Base-by-base conservation (phyloP, 306 rosid genomes). In the Prunus fruticosa region DNA sequence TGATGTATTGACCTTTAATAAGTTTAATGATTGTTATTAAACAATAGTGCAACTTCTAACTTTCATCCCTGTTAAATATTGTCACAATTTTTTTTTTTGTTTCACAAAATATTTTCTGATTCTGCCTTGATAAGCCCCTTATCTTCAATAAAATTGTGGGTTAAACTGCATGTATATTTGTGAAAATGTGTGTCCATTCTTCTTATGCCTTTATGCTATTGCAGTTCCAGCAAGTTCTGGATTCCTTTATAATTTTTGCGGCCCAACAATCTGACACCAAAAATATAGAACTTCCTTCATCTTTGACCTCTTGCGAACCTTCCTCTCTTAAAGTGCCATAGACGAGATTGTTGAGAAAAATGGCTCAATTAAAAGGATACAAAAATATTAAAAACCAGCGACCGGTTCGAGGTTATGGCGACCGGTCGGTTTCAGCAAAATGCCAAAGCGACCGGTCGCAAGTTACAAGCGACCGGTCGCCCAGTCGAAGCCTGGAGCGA, bases 201-300 rank as follows among this genome's bases (percentile, higher is more conserved):
- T 64, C 38, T 82, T 43, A 74, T 74, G 82, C 72, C 67, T 80
- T 80, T 18, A 30, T 70, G 71, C 77, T 79, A 73, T 71, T 91
- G 96, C 88, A 94, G 98, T 87, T 94, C 69, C 98, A 94, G 88
- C 96, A 94, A 87, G 83, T 84, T 74, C 77, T 94, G 83, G 98
- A 94, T 84, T 87, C 95, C 64, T 92, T 87, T 86, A 90, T 94
- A 86, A 89, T 94, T 75, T 82, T 94, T 86, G 83, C 83, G 27
- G 82, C 97, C 64, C 98, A 94, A 85, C 92, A 86, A 79, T 80
- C 81, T 68, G 82, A 80, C 73, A 75, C 79, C 71, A 82, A 77
- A 82, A 73, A 74, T 51, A 49, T 74, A 54, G 88, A 81, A 67
- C 73, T 69, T 78, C 67, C 85, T 82, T 85, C 82, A 69, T 64